A percentile compares a stretch with the other conserved stretches of the same genome.
Conservation (phyloP, 257 asterid genomes). For the Fraxinus anomala region DNA sequence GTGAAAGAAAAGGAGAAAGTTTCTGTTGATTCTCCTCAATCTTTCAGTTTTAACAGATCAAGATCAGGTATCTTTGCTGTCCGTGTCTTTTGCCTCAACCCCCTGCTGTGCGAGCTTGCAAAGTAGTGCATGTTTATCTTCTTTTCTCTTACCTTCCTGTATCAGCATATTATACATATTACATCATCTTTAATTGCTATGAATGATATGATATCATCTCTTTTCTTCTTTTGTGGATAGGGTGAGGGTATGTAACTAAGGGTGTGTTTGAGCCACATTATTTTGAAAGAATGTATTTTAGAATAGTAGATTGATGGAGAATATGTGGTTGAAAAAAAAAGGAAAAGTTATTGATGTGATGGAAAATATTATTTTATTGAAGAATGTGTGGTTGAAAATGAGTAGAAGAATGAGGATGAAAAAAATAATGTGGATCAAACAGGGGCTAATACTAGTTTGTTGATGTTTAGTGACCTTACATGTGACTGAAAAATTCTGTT, state of each 20-base stretch:
- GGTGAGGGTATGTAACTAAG: neutral
- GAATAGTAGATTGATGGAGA: no score
- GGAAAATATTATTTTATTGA: no score
- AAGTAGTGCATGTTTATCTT: neutral
- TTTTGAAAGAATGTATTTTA: no score
- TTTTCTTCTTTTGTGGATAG: neutral
- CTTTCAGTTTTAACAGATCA: conserved; percentile 49
- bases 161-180: neutral
- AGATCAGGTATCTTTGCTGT: conserved; percentile 61
- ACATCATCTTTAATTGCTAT: neutral
- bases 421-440: no score
- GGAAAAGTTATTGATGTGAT: no score
- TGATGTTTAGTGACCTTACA: neutral
- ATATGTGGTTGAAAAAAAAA: no score
- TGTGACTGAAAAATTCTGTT: conserved; percentile 3
- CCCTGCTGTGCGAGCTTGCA: conserved; percentile 13
- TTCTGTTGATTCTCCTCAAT: conserved; percentile 42
- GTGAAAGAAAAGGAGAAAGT: conserved; percentile 26
- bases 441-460: neutral
- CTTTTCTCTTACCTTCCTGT: neutral
- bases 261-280: no score
- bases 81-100: neutral
- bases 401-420: no score
- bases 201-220: neutral
- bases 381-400: no score